phyloP scores from a whole-genome alignment of 225 moss, liverwort and hornwort species.

The Sphagnum tenellum region DNA sequence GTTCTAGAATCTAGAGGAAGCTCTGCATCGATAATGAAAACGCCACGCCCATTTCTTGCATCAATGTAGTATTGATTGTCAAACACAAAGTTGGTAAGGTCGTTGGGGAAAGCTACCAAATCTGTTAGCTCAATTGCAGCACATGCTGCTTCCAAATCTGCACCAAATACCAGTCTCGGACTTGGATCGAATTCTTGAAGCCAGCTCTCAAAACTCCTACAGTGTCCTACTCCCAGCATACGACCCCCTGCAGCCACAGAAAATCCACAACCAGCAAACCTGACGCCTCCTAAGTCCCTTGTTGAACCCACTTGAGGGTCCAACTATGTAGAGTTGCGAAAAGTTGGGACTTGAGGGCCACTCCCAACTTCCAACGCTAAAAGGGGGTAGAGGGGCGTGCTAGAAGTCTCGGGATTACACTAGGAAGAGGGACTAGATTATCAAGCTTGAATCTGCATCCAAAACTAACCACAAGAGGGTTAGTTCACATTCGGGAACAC shows the following conservation, averaged over 20 bases:
- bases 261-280: neutral
- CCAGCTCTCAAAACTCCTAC: slow-evolving; percentile 33
- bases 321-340: too few relatives aligned
- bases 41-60: slow-evolving; percentile 34
- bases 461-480: too few relatives aligned
- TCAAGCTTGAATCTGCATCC: too few relatives aligned
- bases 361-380: too few relatives aligned
- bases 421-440: too few relatives aligned
- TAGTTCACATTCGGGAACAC: too few relatives aligned
- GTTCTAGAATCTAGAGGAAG: slow-evolving; percentile 31
- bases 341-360: too few relatives aligned
- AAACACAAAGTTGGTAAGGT: slow-evolving; percentile 41
- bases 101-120: slow-evolving; percentile 38
- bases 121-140: slow-evolving; percentile 36
- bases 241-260: slow-evolving; percentile 42
- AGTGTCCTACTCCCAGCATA: slow-evolving; percentile 52
- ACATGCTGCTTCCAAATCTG: slow-evolving; percentile 31
- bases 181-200: slow-evolving; percentile 40
- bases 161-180: slow-evolving; percentile 19
- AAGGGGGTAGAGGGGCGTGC: too few relatives aligned
- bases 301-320: too few relatives aligned
- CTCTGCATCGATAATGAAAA: slow-evolving; percentile 45
- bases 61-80: slow-evolving; percentile 70
- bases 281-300: too few relatives aligned
- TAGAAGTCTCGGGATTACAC: too few relatives aligned